These are phyloP conservation scores for Talaromyces sp. DNA, from an alignment of 2,329 filamentous ascomycete genomes.

Conservation along the genomic window DNA sequence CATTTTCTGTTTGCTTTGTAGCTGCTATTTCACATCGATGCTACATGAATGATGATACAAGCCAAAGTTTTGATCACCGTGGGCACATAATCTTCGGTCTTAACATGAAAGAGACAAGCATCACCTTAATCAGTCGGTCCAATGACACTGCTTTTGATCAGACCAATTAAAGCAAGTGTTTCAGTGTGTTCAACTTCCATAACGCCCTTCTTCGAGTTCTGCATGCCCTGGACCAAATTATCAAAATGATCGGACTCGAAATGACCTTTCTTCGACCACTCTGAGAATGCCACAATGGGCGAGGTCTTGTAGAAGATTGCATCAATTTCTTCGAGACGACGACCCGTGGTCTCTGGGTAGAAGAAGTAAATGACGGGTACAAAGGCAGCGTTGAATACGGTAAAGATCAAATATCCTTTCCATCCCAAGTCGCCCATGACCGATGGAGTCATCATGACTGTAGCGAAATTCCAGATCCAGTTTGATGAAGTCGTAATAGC, in stretches of 20 bases:
- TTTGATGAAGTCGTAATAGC: conserved; percentile 21
- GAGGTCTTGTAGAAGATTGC: conserved; percentile 21
- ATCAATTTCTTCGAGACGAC: conserved; percentile 24
- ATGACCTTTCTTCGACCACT: conserved; percentile 16
- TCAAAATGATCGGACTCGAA: conserved; percentile 18
- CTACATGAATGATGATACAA: no score
- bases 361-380: conserved; percentile 25
- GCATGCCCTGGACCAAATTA: conserved; percentile 4
- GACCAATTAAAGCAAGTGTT: not conserved
- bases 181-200: not conserved
- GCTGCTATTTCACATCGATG: not conserved
- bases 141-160: not conserved
- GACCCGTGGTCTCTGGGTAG: conserved; percentile 24
- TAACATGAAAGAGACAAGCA: not conserved
- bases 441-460: conserved; percentile 23
- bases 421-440: conserved; percentile 21
- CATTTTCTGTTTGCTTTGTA: not conserved
- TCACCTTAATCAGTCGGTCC: not conserved
- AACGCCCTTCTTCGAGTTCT: not conserved
- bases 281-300: conserved; percentile 13
- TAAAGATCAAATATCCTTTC: conserved; percentile 23
- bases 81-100: not conserved
- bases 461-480: conserved; percentile 23
- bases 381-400: conserved; percentile 24
- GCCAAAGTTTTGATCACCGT: no score